These are phyloP conservation scores for Populus davidiana DNA, from an alignment of 345 rosid genomes.

Conservation along the genomic window DNA sequence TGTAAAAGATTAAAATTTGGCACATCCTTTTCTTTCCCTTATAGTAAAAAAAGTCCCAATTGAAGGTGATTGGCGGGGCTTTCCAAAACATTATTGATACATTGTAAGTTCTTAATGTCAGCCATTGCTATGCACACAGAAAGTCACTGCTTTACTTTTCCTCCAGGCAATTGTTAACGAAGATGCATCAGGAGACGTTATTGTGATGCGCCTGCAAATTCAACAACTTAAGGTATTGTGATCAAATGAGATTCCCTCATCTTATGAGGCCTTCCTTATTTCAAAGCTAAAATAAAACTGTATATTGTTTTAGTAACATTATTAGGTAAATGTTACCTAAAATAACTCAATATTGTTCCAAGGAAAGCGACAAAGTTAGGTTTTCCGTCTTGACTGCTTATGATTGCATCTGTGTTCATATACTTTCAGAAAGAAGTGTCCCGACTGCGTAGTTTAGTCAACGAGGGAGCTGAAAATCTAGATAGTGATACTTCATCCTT, in stretches of 20 bases:
- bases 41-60: background rate
- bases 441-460: constrained; percentile 46
- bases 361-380: background rate
- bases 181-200: constrained; percentile 95
- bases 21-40: background rate
- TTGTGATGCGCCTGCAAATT: constrained; percentile 89
- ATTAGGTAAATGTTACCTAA: background rate
- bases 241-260: constrained; percentile 3
- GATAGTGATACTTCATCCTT: constrained; percentile 45
- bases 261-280: background rate
- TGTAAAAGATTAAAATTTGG: background rate
- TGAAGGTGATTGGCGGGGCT: background rate
- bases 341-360: background rate
- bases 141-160: constrained; percentile 1
- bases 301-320: background rate
- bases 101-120: background rate
- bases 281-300: background rate
- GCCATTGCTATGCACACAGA: background rate
- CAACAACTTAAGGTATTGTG: constrained; percentile 81
- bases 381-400: background rate
- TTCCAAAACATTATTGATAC: background rate
- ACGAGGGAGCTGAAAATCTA: constrained; percentile 56
- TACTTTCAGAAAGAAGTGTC: constrained; percentile 77
- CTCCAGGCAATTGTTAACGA: constrained; percentile 88
- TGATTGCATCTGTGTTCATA: constrained; percentile 1